phyloP scores from a whole-genome alignment of 2,329 filamentous ascomycete genomes.

The Onygenales sp. region DNA sequence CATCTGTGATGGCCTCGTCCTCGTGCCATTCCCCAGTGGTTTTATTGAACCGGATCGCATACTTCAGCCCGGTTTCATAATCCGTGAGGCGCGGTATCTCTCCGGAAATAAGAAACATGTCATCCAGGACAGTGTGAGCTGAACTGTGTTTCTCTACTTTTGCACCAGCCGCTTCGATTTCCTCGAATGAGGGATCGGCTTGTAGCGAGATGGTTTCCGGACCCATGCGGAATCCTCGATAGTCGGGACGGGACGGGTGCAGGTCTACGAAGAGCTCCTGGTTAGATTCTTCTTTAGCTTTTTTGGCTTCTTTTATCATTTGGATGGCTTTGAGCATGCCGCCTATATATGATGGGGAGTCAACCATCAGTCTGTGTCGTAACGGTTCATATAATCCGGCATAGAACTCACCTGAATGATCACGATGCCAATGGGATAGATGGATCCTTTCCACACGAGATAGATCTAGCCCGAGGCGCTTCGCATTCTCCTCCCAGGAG shows the following conservation, averaged over 20 bases:
- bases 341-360: constrained; percentile 17
- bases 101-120: constrained; percentile 45
- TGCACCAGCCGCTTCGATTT: constrained; percentile 37
- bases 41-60: constrained; percentile 35
- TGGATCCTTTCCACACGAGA: constrained; percentile 38
- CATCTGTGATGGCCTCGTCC: constrained; percentile 39
- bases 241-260: constrained; percentile 44
- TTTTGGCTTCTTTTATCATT: constrained; percentile 37
- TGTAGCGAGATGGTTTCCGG: constrained; percentile 40
- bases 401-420: constrained; percentile 39
- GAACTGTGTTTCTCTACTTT: constrained; percentile 28
- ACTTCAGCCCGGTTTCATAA: constrained; percentile 41
- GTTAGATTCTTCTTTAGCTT: constrained; percentile 12
- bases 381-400: not conserved
- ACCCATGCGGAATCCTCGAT: constrained; percentile 38
- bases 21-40: constrained; percentile 15
- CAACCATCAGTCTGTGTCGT: no score
- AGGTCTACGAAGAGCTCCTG: constrained; percentile 36
- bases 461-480: constrained; percentile 34
- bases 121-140: constrained; percentile 39
- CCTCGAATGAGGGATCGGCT: constrained; percentile 43
- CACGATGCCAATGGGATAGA: constrained; percentile 47
- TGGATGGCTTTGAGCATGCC: constrained; percentile 42
- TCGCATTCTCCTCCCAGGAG: constrained; percentile 42
- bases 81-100: constrained; percentile 41